Conservation (phyloP, 2,329 filamentous ascomycete genomes). For the Calonectria montana region DNA sequence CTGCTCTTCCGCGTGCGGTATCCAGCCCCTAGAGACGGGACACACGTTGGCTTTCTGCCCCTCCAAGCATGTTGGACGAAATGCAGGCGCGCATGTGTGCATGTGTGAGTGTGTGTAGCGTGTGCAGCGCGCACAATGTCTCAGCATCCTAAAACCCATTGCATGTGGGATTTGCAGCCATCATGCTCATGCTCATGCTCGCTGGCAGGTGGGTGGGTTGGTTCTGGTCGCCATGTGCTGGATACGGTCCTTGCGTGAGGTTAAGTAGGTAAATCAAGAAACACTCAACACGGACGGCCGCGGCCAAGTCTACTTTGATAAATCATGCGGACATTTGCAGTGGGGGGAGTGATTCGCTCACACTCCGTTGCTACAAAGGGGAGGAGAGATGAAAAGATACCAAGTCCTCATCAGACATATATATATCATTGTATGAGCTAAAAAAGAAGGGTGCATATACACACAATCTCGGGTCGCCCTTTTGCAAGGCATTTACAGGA, state of each 20-base stretch:
- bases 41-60: too few species aligned
- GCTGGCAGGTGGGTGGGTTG: background rate
- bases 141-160: too few species aligned
- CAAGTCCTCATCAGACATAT: background rate
- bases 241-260: background rate
- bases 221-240: background rate
- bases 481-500: background rate
- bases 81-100: background rate
- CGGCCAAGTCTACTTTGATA: background rate
- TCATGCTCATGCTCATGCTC: too few species aligned
- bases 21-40: background rate
- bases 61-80: too few species aligned
- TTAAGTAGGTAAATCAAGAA: background rate
- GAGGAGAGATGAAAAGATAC: background rate
- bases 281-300: background rate
- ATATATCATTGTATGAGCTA: background rate
- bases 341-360: background rate
- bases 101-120: background rate
- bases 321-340: background rate
- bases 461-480: constrained; percentile 11
- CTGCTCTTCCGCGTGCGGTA: background rate
- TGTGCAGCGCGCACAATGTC: background rate
- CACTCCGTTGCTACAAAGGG: background rate
- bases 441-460: background rate
- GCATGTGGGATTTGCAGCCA: background rate